Evolutionary conservation across 768 basidiomycete species (phyloP).

Genomic region (Lepiota subincarnata): DNA sequence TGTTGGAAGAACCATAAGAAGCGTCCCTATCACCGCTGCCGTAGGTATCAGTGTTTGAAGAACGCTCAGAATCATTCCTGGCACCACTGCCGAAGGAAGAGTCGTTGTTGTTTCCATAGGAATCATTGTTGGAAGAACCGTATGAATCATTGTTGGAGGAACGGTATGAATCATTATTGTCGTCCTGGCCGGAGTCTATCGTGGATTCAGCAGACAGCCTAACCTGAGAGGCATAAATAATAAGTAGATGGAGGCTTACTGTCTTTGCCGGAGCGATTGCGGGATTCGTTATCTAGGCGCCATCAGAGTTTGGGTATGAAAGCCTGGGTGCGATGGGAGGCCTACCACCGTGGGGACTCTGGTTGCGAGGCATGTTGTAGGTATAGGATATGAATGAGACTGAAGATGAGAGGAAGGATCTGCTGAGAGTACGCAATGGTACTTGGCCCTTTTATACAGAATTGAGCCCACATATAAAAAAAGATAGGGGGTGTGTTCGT

Average conservation of each 20-base stretch:
- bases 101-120: conserved; percentile 20
- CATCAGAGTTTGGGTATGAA: too few relatives aligned
- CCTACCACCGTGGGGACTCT: not conserved
- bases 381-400: not conserved
- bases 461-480: too few relatives aligned
- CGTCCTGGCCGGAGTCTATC: not conserved
- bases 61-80: conserved; percentile 11
- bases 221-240: too few relatives aligned
- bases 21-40: too few relatives aligned
- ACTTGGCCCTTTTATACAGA: not conserved
- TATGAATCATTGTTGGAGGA: conserved; percentile 17
- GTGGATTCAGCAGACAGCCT: too few relatives aligned
- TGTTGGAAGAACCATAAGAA: conserved; percentile 23
- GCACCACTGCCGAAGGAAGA: conserved; percentile 14
- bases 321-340: not conserved
- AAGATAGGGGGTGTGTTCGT: not conserved
- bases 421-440: not conserved
- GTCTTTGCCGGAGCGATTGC: not conserved
- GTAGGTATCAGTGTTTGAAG: not conserved
- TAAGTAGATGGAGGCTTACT: too few relatives aligned
- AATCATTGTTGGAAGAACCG: conserved; percentile 13
- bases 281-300: not conserved
- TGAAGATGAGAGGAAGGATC: not conserved
- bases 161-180: conserved; percentile 11
- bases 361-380: conserved; percentile 1